Percentiles rank a stretch among this genome's conserved stretches.
These are phyloP conservation scores for Geotrichum reessii DNA, from an alignment of 1,139 yeast genomes.

Conservation along the genomic window DNA sequence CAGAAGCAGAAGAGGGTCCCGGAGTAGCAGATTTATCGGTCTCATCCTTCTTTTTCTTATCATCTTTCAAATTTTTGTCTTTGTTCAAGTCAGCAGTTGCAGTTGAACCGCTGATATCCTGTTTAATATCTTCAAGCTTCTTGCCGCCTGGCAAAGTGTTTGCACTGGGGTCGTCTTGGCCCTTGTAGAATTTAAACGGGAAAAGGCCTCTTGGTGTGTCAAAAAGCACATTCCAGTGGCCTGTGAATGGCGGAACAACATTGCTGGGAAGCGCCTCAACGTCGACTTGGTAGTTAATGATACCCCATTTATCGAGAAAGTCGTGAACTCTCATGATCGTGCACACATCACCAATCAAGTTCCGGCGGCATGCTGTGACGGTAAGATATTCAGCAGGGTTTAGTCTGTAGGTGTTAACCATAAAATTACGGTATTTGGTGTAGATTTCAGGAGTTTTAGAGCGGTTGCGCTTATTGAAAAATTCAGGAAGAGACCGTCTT, in stretches of 20 bases:
- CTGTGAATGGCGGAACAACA: constrained; percentile 63
- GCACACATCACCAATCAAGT: constrained; percentile 93
- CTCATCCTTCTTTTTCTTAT: constrained; percentile 37
- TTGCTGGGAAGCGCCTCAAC: constrained; percentile 64
- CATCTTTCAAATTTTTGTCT: constrained; percentile 39
- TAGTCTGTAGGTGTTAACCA: constrained; percentile 85
- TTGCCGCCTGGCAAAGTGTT: constrained; percentile 18
- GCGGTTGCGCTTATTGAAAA: constrained; percentile 66
- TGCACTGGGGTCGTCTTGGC: constrained; percentile 32
- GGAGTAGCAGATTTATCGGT: constrained; percentile 48
- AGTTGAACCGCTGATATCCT: constrained; percentile 38
- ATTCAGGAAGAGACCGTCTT: constrained; percentile 80
- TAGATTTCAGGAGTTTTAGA: constrained; percentile 88
- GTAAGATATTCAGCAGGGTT: constrained; percentile 92
- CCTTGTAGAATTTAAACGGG: constrained; percentile 63
- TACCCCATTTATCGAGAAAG: constrained; percentile 92
- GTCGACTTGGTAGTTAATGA: constrained; percentile 90
- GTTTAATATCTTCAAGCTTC: constrained; percentile 60
- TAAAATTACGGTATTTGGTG: constrained; percentile 82
- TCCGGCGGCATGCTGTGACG: constrained; percentile 90
- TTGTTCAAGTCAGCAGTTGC: constrained; percentile 29
- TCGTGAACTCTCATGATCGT: constrained; percentile 85
- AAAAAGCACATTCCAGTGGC: constrained; percentile 45
- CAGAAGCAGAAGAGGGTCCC: constrained; percentile 24
- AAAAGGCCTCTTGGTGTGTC: constrained; percentile 75